phyloP scores from a whole-genome alignment of 2,329 filamentous ascomycete species.

The Claviceps africana region DNA sequence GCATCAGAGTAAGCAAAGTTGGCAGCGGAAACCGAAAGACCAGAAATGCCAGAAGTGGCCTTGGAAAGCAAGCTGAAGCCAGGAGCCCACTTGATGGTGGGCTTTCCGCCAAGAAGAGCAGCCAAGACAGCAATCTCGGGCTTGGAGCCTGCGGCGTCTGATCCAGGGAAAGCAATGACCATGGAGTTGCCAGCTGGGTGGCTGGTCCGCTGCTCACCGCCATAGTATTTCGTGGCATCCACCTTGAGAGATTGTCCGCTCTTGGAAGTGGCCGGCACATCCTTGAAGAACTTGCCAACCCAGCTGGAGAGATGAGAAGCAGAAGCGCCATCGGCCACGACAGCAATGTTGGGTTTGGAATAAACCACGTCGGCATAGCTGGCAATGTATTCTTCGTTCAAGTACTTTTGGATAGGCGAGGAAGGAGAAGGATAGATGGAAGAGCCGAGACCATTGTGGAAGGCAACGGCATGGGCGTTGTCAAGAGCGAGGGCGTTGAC shows the following conservation, averaged over 20 bases:
- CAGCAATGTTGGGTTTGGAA: conserved; percentile 76
- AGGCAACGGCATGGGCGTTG: conserved; percentile 72
- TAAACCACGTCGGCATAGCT: conserved; percentile 69
- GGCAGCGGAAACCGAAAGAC: conserved; percentile 56
- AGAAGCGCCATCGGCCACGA: conserved; percentile 79
- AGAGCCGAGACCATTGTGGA: conserved; percentile 82
- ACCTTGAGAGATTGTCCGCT: conserved; percentile 40
- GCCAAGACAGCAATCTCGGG: conserved; percentile 79
- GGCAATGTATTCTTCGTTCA: conserved; percentile 61
- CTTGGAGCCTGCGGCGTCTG: conserved; percentile 69
- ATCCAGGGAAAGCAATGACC: conserved; percentile 86
- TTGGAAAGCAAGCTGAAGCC: conserved; percentile 87
- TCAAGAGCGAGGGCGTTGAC: conserved; percentile 61
- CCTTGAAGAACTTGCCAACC: conserved; percentile 84
- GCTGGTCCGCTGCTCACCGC: conserved; percentile 83
- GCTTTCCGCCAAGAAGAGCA: conserved; percentile 77
- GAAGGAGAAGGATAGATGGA: conserved; percentile 60
- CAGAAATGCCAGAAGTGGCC: conserved; percentile 51
- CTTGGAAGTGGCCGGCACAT: conserved; percentile 41
- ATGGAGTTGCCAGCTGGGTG: conserved; percentile 66
- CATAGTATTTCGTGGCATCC: conserved; percentile 70
- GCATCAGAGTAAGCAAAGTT: conserved; percentile 87
- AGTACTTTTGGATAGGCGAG: conserved; percentile 63
- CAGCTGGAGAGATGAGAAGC: conserved; percentile 69
- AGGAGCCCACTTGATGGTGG: conserved; percentile 86